Evolutionary conservation across 257 asterid genomes (phyloP).

Genomic region (Cinchona pubescens): DNA sequence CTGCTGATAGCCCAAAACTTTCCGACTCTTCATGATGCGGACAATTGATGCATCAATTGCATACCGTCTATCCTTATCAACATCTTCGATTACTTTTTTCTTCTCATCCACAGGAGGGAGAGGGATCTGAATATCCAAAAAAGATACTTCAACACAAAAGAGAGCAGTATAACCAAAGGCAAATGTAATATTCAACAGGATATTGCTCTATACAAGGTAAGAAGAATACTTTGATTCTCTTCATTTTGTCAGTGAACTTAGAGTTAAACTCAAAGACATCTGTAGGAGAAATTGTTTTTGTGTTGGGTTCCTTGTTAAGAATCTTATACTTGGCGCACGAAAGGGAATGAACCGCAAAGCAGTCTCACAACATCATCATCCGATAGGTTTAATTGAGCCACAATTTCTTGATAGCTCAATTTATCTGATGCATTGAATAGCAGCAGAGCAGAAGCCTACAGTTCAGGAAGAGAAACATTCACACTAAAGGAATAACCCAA

Average conservation of each 20-base stretch:
- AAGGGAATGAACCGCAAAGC: slow-evolving; percentile 94
- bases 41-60: slow-evolving; percentile 98
- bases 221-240: slow-evolving; percentile 82
- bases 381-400: slow-evolving; percentile 77
- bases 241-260: slow-evolving; percentile 91
- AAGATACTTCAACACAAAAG: not conserved
- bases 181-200: not conserved
- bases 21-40: slow-evolving; percentile 97
- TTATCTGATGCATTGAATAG: slow-evolving; percentile 83
- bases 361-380: slow-evolving; percentile 93
- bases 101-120: slow-evolving; percentile 99
- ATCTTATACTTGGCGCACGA: slow-evolving; percentile 97
- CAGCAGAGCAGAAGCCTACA: slow-evolving; percentile 83
- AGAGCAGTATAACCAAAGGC: not conserved
- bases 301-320: slow-evolving; percentile 83
- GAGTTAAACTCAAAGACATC: slow-evolving; percentile 89
- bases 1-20: slow-evolving; percentile 93
- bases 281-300: slow-evolving; percentile 71
- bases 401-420: slow-evolving; percentile 86
- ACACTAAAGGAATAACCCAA: not conserved
- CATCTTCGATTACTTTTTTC: slow-evolving; percentile 96
- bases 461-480: slow-evolving; percentile 8
- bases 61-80: slow-evolving; percentile 92
- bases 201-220: not conserved
- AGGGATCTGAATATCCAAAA: slow-evolving; percentile 60